phyloP scores from a whole-genome alignment of 1,284 basidiomycete species.

The Vanrija sp. region DNA sequence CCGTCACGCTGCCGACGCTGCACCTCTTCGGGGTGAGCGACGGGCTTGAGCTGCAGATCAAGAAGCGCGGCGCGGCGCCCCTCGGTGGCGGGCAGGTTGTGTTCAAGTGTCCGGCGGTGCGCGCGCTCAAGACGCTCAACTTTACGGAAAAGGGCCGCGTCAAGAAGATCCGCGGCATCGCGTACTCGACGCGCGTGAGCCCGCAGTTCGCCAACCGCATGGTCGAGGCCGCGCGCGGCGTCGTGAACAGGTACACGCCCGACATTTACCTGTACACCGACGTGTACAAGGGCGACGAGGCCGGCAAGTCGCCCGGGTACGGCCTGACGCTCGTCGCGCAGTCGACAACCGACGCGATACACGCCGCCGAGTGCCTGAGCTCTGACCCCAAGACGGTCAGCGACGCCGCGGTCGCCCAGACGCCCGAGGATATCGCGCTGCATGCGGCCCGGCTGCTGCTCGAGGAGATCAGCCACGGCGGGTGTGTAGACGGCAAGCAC shows the following conservation, averaged over 20 bases:
- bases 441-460: conserved; percentile 74
- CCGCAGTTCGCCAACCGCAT: conserved; percentile 97
- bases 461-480: conserved; percentile 71
- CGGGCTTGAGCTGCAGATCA: conserved; percentile 86
- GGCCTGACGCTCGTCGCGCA: conserved; percentile 86
- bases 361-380: conserved; percentile 81
- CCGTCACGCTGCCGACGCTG: conserved; percentile 86
- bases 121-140: conserved; percentile 83
- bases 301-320: conserved; percentile 94
- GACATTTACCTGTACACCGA: conserved; percentile 98
- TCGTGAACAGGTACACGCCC: conserved; percentile 94
- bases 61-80: conserved; percentile 86
- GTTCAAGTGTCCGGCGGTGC: conserved; percentile 87
- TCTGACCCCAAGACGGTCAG: conserved; percentile 16
- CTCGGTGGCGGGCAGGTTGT: conserved; percentile 88
- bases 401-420: conserved; percentile 38
- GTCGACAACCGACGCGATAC: conserved; percentile 84
- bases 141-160: conserved; percentile 88
- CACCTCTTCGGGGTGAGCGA: conserved; percentile 84
- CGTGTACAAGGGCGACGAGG: conserved; percentile 95
- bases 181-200: conserved; percentile 92
- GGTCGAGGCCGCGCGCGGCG: conserved; percentile 86
- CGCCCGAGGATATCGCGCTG: conserved; percentile 90
- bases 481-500: conserved; percentile 86
- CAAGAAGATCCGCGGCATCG: conserved; percentile 90